Conservation (phyloP, 1,284 basidiomycete species). For the Tylopilus sp. region DNA sequence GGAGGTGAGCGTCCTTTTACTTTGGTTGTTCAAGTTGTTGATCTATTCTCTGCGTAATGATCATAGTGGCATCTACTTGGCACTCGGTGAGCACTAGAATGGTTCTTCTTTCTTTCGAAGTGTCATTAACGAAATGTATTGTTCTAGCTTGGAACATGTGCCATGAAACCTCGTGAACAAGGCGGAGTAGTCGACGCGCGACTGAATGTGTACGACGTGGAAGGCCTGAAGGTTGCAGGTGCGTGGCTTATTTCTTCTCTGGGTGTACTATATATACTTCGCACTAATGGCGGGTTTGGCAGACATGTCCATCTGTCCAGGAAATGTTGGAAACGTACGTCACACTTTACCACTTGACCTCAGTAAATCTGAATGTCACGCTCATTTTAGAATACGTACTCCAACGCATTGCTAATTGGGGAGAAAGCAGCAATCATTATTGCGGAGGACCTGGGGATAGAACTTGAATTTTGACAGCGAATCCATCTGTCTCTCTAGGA, state of each 20-base stretch:
- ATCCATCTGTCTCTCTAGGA: background rate
- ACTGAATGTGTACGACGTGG: slow-evolving; percentile 33
- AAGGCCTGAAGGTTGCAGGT: slow-evolving; percentile 37
- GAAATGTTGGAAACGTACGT: slow-evolving; percentile 44
- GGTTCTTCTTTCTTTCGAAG: background rate
- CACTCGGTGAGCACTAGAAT: slow-evolving; percentile 58
- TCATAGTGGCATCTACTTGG: slow-evolving; percentile 59
- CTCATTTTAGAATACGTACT: background rate
- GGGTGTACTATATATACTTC: background rate
- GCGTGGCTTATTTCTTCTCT: background rate
- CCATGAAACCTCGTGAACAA: slow-evolving; percentile 32
- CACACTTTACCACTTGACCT: background rate
- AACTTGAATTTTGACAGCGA: background rate
- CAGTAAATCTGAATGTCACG: background rate
- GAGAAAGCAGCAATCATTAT: background rate
- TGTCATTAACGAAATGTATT: background rate
- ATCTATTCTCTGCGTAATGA: background rate
- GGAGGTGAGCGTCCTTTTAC: background rate
- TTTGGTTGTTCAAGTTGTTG: background rate
- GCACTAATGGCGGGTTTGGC: background rate
- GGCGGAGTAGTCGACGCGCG: slow-evolving; percentile 32
- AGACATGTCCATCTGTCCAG: slow-evolving; percentile 46
- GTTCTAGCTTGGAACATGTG: slow-evolving; percentile 35
- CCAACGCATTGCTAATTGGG: background rate
- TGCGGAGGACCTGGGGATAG: background rate